Percentiles rank a stretch among this genome's conserved stretches.
These are phyloP conservation scores for Castanea sativa DNA, from an alignment of 306 rosid genomes.

Conservation along the genomic window DNA sequence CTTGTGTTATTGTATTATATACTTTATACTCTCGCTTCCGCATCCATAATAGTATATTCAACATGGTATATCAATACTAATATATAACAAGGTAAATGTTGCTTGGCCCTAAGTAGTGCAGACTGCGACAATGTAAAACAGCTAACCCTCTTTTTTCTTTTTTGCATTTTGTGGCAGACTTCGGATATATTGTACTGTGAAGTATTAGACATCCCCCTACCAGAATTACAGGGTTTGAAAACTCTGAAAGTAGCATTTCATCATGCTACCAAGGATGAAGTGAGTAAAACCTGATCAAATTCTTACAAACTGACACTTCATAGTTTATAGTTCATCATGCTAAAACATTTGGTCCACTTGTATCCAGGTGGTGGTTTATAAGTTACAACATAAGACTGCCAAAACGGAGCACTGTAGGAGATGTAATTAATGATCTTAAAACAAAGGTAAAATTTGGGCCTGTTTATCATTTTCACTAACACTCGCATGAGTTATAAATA, in stretches of 20 bases:
- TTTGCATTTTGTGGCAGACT: slow-evolving; percentile 44
- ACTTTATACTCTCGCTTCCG: no score
- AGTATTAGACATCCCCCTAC: slow-evolving; percentile 89
- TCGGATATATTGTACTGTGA: slow-evolving; percentile 83
- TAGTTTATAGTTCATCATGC: neutral
- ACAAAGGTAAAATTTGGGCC: slow-evolving; percentile 50
- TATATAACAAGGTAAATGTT: slow-evolving; percentile 30
- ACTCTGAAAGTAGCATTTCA: slow-evolving; percentile 87
- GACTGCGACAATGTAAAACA: slow-evolving; percentile 6
- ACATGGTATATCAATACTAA: no score
- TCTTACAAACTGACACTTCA: neutral
- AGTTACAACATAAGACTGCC: no score
- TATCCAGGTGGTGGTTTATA: slow-evolving; percentile 68
- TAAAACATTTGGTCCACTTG: neutral
- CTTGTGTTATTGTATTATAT: no score
- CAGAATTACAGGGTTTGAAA: slow-evolving; percentile 87
- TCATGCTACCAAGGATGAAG: slow-evolving; percentile 84
- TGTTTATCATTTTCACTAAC: neutral
- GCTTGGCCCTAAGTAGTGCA: slow-evolving; percentile 5
- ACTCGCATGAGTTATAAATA: neutral
- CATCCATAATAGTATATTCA: no score
- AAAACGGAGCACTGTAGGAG: no score
- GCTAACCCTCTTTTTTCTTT: slow-evolving; percentile 10
- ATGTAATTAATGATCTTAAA: slow-evolving; percentile 46
- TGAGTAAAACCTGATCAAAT: slow-evolving; percentile 38